phyloP scores from a whole-genome alignment of 208 protist species.

The Trypanosoma brucei region DNA sequence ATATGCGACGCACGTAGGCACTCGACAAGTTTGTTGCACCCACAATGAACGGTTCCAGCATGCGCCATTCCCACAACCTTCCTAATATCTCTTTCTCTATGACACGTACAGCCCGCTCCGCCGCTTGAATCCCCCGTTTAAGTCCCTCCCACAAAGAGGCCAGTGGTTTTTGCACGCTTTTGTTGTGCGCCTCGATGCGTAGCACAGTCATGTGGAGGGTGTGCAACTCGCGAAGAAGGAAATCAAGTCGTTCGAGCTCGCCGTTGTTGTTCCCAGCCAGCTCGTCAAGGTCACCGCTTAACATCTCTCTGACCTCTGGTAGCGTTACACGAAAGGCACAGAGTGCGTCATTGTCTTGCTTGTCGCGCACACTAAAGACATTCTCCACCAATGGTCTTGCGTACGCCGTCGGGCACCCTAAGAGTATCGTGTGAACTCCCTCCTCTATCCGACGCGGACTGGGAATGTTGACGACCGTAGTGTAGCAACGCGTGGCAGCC shows the following conservation, averaged over 20 bases:
- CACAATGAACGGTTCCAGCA: conserved; percentile 47
- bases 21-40: conserved; percentile 34
- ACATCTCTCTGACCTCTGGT: conserved; percentile 24
- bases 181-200: conserved; percentile 32
- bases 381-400: conserved; percentile 16
- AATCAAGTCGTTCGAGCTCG: conserved; percentile 39
- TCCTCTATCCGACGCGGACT: not conserved
- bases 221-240: conserved; percentile 47
- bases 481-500: conserved; percentile 1
- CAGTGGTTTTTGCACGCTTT: conserved; percentile 37
- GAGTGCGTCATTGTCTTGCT: conserved; percentile 32
- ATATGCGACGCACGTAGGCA: conserved; percentile 40
- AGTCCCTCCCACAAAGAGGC: conserved; percentile 50
- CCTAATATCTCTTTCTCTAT: conserved; percentile 64
- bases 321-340: conserved; percentile 26
- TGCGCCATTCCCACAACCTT: conserved; percentile 38
- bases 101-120: conserved; percentile 27
- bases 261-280: conserved; percentile 31
- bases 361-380: conserved; percentile 15
- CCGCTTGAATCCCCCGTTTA: conserved; percentile 30
- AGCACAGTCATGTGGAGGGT: conserved; percentile 45
- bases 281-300: conserved; percentile 40
- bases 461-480: conserved; percentile 28
- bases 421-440: conserved; percentile 6
- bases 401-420: conserved; percentile 8